phyloP scores from a whole-genome alignment of 805 yeast species.

The Wickerhamomyces hampshirensis region DNA sequence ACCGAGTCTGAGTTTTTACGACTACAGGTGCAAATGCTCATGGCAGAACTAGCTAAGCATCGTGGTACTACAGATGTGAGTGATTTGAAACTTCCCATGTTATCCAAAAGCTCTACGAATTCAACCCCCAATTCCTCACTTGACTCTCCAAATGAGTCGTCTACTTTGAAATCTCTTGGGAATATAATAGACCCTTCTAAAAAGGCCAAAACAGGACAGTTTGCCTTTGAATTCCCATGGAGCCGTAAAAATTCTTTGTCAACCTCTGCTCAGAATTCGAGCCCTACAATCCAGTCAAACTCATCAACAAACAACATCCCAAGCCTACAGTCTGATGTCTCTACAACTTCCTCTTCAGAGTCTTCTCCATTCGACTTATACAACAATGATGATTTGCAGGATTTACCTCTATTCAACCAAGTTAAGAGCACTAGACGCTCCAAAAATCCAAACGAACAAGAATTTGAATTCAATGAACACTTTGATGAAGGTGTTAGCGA shows the following conservation, averaged over 20 bases:
- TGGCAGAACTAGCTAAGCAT: conserved; percentile 63
- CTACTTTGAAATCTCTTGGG: conserved; percentile 7
- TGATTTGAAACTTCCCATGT: conserved; percentile 24
- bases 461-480: conserved; percentile 34
- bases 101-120: conserved; percentile 1
- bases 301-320: conserved; percentile 15
- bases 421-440: conserved; percentile 4
- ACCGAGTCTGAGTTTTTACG: conserved; percentile 71
- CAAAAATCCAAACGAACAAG: conserved; percentile 12
- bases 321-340: conserved; percentile 23
- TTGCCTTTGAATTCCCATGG: conserved; percentile 57
- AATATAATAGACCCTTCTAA: conserved; percentile 3
- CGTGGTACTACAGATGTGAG: conserved; percentile 33
- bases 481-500: conserved; percentile 68
- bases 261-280: neutral
- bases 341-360: conserved; percentile 22
- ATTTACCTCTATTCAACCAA: conserved; percentile 19
- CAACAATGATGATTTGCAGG: conserved; percentile 19
- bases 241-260: conserved; percentile 24
- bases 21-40: conserved; percentile 69
- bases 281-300: conserved; percentile 6
- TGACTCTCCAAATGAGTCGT: conserved; percentile 15
- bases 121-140: conserved; percentile 15
- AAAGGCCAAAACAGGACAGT: conserved; percentile 19
- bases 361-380: conserved; percentile 28